Base-by-base conservation (phyloP, 805 yeast genomes). In the Naumovozyma dairenensis region DNA sequence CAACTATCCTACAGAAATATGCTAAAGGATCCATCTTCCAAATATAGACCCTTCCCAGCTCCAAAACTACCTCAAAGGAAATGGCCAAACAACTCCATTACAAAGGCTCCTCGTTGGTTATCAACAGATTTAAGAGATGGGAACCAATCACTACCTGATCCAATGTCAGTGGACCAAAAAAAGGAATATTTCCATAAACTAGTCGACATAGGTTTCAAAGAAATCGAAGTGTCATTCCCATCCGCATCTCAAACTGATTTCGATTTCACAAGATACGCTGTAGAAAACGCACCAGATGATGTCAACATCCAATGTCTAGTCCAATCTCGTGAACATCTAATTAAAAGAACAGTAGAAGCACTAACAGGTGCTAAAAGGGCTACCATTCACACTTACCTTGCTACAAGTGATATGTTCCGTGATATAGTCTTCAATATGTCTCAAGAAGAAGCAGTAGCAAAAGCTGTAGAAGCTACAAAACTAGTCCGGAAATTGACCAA, bases 41-140 rank as follows among this genome's bases (percentile, higher is more conserved):
- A 81, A 51, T 81, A 81, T 51, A 67, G 59, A 43, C 61, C 72
- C 25, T 80, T 77, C 52, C 57, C 56, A 21, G 62, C 65, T 13
- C 67, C 77, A 1, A 50, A 73, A 28, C 60, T 82, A 41, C 72
- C 77, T 3, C 64, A 74, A 39, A 69, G 92, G 37, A 67, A 69
- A 40, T 81, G 93, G 93, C 93, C 93, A 1, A 50, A 65, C 24
- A 66, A 67, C 38, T 58, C 68, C 12, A 53, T 82, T 36, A 63
- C 62, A 32, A 71, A 71, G 51, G 71, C 86, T 3, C 93, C 93
- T 15, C 65, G 92, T 45, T 81, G 92, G 92, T 63, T 82, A 30
- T 77, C 87, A 15, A 81, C 93, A 3, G 93, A 82, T 51, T 66
- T 81, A 40, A 70, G 93, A 48, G 93, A 81, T 52, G 93, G 93